A percentile compares a stretch with the other conserved stretches of the same genome.
phyloP scores from a whole-genome alignment of 805 yeast species.

The Yamadazyma scolyti region DNA sequence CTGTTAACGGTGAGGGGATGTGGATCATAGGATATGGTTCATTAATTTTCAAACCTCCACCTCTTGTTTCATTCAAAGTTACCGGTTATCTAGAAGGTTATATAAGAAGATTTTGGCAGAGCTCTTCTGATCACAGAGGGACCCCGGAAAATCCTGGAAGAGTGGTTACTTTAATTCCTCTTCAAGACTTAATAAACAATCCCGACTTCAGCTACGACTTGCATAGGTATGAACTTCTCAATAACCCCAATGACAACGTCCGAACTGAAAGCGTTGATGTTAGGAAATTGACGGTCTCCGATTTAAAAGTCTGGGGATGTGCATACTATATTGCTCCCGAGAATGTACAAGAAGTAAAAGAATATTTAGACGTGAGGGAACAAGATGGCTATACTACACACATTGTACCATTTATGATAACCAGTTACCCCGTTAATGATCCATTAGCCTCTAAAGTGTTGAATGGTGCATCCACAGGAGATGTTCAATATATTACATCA shows the following conservation, averaged over 20 bases:
- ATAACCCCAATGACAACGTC: slow-evolving; percentile 6
- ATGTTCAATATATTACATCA: slow-evolving; percentile 52
- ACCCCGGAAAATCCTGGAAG: slow-evolving; percentile 85
- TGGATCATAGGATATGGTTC: slow-evolving; percentile 95
- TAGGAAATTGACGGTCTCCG: slow-evolving; percentile 31
- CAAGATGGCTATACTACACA: slow-evolving; percentile 84
- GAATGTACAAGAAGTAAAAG: slow-evolving; percentile 55
- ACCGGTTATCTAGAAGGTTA: slow-evolving; percentile 77
- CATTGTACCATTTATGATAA: slow-evolving; percentile 58
- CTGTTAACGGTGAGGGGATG: slow-evolving; percentile 27
- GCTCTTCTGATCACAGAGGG: slow-evolving; percentile 86
- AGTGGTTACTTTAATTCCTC: slow-evolving; percentile 76
- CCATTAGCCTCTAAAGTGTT: slow-evolving; percentile 5
- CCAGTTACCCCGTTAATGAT: slow-evolving; percentile 16
- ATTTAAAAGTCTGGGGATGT: slow-evolving; percentile 68
- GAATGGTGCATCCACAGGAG: slow-evolving; percentile 38
- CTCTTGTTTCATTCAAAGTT: slow-evolving; percentile 54
- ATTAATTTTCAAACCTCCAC: slow-evolving; percentile 86
- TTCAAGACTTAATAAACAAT: slow-evolving; percentile 47
- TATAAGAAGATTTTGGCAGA: slow-evolving; percentile 87
- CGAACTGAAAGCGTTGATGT: slow-evolving; percentile 7
- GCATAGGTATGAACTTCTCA: slow-evolving; percentile 22
- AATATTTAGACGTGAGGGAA: slow-evolving; percentile 76
- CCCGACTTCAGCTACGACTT: slow-evolving; percentile 41
- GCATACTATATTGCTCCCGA: slow-evolving; percentile 77